Evolutionary conservation across 1,139 yeast genomes (phyloP).

Genomic region (Insectozyma bohioensis): DNA sequence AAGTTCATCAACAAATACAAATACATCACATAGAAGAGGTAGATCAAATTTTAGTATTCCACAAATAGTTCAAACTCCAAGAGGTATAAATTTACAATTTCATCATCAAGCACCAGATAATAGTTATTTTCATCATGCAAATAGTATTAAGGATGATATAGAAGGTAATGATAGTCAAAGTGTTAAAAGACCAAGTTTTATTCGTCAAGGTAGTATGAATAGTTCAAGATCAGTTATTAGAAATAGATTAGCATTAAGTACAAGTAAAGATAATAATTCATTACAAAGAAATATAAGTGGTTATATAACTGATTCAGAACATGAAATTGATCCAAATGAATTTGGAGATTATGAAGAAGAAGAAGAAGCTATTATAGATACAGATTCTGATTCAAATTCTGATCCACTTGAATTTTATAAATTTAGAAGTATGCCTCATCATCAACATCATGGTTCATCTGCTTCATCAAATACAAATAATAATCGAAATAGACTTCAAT

Average conservation of each 20-base stretch:
- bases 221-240: slow-evolving; percentile 16
- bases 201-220: slow-evolving; percentile 9
- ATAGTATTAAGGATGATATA: not conserved
- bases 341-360: too few relatives aligned
- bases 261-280: slow-evolving; percentile 8
- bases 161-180: slow-evolving; percentile 5
- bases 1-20: slow-evolving; percentile 3
- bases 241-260: slow-evolving; percentile 14
- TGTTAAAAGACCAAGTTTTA: slow-evolving; percentile 6
- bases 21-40: too few relatives aligned
- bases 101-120: slow-evolving; percentile 11
- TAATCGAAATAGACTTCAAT: too few relatives aligned
- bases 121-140: slow-evolving; percentile 10
- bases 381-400: too few relatives aligned
- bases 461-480: too few relatives aligned
- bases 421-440: too few relatives aligned
- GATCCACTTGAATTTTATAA: too few relatives aligned
- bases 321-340: slow-evolving; percentile 11
- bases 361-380: too few relatives aligned
- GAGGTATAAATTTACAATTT: too few relatives aligned
- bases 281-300: slow-evolving; percentile 18
- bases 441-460: too few relatives aligned
- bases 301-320: slow-evolving; percentile 20
- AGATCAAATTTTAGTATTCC: too few relatives aligned
- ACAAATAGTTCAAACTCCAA: too few relatives aligned